Base-by-base conservation (phyloP, 2,329 filamentous ascomycete species). In the Alternaria viburni region DNA sequence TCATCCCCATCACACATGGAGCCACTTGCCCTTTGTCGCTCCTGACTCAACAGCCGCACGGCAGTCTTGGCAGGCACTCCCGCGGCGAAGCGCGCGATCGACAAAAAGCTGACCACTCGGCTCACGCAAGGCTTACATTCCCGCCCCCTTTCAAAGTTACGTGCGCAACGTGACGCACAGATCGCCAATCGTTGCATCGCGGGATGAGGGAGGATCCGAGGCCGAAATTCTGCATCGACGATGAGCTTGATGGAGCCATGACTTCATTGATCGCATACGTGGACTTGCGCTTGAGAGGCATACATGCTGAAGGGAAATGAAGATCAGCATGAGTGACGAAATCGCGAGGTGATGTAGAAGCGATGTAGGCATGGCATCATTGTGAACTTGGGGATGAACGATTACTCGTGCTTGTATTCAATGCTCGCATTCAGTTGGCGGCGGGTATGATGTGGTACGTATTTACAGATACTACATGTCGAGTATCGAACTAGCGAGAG, bases 51-150 rank as follows among this genome's bases (percentile, higher is more conserved):
- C 19, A 52, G 49, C 30, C 28, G 19, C 46, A 52, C 15, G 17
- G 57, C 57, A 44, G 43, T 25, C 63, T 68, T 68, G 66, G 66
- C 66, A 68, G 66, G 63, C 47, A 68, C 66, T 19, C 58, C 36
- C 46, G 47, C 59, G 23, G 49, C 49, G 49, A 52, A 23, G 49
- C 49, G 49, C 28, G 47, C 25, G 44, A 57, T 64, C 57, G 54
- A 43, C 61, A 32, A 30, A 25, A 26, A 45, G 45, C 45, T 50
- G 36, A 54, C 30, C 57, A 47, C 47, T 64, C 62, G 50, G 55
- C 41, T 56, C 56, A 47, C 23, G 17, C 36, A n/a, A 50, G 46
- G 28, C 54, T 47, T 21, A 28, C 28, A 57, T 57, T 52, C 26
- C 59, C 54, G 55, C 55, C 55, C 59, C 59, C 56, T 59, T 62